Percentiles rank a stretch among this genome's conserved stretches.
These are phyloP conservation scores for Phylloporus sp. DNA, from an alignment of 768 basidiomycete species.

Conservation along the genomic window DNA sequence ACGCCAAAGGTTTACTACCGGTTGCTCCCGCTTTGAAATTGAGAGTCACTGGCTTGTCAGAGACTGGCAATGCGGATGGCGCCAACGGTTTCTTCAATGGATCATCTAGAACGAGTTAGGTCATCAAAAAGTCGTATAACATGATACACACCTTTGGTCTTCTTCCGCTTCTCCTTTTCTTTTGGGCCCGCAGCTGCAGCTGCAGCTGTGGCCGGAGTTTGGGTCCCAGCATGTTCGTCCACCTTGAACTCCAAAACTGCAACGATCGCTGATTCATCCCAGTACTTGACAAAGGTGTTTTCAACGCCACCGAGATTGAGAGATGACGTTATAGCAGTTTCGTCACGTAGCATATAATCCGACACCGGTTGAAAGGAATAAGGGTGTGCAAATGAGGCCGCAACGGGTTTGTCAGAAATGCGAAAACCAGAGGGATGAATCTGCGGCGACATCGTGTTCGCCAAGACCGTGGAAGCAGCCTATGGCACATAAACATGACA, in stretches of 20 bases:
- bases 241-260: conserved; percentile 78
- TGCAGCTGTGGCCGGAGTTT: conserved; percentile 26
- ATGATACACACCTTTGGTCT: conserved; percentile 42
- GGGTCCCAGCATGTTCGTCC: conserved; percentile 43
- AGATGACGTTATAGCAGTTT: conserved; percentile 67
- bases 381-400: conserved; percentile 88
- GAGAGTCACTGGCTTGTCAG: conserved; percentile 76
- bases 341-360: conserved; percentile 71
- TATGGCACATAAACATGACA: conserved; percentile 29
- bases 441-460: conserved; percentile 80
- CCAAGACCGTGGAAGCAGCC: conserved; percentile 80
- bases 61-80: conserved; percentile 66
- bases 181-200: conserved; percentile 45
- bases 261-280: conserved; percentile 82
- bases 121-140: neutral
- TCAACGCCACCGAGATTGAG: conserved; percentile 65
- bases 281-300: conserved; percentile 77
- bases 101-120: conserved; percentile 29
- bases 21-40: conserved; percentile 52
- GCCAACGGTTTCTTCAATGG: conserved; percentile 37
- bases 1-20: conserved; percentile 17
- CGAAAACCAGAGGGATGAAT: conserved; percentile 91
- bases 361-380: conserved; percentile 83
- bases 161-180: conserved; percentile 56
- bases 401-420: conserved; percentile 84